Conservation (phyloP, 495 filamentous ascomycete species). For the Podospora tetraspora region DNA sequence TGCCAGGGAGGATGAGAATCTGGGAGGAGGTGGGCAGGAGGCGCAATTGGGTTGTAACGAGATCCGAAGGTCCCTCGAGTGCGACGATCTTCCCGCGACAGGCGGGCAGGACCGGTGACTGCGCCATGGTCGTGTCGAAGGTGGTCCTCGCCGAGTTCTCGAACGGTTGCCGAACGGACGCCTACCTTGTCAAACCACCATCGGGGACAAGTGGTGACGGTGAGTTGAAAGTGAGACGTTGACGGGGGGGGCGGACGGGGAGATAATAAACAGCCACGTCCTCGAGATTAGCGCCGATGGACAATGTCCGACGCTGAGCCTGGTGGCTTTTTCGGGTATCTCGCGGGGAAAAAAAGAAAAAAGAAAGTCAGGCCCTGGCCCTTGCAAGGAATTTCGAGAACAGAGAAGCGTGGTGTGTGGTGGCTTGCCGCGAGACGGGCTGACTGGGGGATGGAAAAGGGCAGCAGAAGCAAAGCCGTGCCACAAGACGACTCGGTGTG, state of each 20-base stretch:
- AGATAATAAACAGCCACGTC: neutral
- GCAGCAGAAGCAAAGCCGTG: neutral
- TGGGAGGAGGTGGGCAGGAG: slow-evolving; percentile 46
- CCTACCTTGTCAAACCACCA: neutral
- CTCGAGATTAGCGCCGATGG: neutral
- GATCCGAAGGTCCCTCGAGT: slow-evolving; percentile 45
- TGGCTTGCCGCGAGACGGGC: neutral
- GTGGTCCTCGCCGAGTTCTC: neutral
- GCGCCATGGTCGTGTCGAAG: slow-evolving; percentile 10
- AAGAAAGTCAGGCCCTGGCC: neutral
- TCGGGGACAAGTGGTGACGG: neutral
- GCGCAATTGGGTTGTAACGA: slow-evolving; percentile 46
- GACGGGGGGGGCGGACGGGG: neutral
- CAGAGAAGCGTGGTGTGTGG: neutral
- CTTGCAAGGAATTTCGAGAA: slow-evolving; percentile 4
- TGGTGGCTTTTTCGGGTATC: neutral
- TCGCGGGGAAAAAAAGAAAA: slow-evolving; percentile 5
- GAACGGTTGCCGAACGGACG: neutral
- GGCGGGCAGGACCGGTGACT: slow-evolving; percentile 7
- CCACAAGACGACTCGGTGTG: neutral
- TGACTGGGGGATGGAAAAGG: neutral
- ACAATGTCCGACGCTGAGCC: slow-evolving; percentile 1
- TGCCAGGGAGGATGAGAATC: slow-evolving; percentile 43
- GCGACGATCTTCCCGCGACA: slow-evolving; percentile 45
- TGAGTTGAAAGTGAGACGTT: neutral